These are phyloP conservation scores for Bacidia gigantensis DNA, from an alignment of 495 filamentous ascomycete species.

Conservation along the genomic window DNA sequence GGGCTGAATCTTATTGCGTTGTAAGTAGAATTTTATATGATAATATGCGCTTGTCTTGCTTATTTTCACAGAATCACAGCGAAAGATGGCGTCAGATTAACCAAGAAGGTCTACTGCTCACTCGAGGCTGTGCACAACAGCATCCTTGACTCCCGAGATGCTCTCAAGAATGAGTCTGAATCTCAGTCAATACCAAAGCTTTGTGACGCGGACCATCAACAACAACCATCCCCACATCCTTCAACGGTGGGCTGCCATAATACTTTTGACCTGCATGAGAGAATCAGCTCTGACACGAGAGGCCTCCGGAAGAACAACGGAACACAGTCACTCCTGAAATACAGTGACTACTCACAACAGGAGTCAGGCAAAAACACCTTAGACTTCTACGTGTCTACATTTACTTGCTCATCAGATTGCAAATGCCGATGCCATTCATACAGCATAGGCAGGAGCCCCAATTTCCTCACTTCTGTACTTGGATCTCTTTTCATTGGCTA, in stretches of 20 bases:
- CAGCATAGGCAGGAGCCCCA: neutral
- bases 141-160: neutral
- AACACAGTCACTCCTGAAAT: too few species aligned
- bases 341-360: neutral
- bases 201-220: too few species aligned
- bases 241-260: too few species aligned
- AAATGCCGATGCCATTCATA: neutral
- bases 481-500: slow-evolving; percentile 1
- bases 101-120: too few species aligned
- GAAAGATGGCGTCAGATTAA: too few species aligned
- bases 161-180: neutral
- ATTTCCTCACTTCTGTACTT: neutral
- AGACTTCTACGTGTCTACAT: neutral
- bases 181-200: neutral
- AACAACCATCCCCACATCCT: too few species aligned
- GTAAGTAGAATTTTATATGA: neutral
- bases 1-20: neutral
- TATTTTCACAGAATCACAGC: too few species aligned
- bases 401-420: neutral
- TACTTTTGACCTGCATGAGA: too few species aligned
- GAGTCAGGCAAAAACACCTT: neutral
- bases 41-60: neutral
- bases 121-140: too few species aligned
- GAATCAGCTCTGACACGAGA: too few species aligned
- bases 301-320: too few species aligned